Evolutionary conservation across 306 rosid species (phyloP), one percentile per base, ranked within the genome.

Genomic region (Boehmeria nivea): DNA sequence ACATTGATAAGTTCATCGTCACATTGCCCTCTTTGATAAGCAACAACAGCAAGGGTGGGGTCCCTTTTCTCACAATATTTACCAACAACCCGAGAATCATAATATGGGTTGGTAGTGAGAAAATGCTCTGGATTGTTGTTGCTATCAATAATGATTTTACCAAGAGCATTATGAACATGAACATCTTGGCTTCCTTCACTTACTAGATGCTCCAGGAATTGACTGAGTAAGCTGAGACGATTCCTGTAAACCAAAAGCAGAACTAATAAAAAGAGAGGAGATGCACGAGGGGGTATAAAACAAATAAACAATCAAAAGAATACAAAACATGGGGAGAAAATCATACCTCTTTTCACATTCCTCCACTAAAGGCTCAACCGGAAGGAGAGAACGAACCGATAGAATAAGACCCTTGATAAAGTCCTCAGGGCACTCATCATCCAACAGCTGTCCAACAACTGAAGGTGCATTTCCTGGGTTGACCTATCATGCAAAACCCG

Each of bases 101-200:
- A 93, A 70, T 83, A 87, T 4, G 99, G 99, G 74, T 93, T 93
- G 55, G 96, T 93, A 23, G 96, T 93, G 78, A 93, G 99, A 69
- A 93, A 93, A 68, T 93, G 99, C 60, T 87, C 99, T 14, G 99
- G 96, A 67, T 93, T 93, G 67, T 93, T 85, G 84, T 89, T 89
- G 66, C 96, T 93, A 71, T 93, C 99, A 54, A 93, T 85, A 70
- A 93, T 85, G 52, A 93, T 87, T 85, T 87, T 93, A 67, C 96
- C 99, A 83, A 93, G 72, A 34, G 99, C 99, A 63, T 93, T 93
- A 44, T 93, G 99, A 60, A 93, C 96, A 77, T 87, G 99, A 49
- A 87, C 95, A 66, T 93, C 99, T 74, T 87, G 99, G 85, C 99
- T 93, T 75, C 99, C 99, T 68, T 93, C 99, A 25, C 95, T 85